Percentiles rank a stretch among this genome's conserved stretches.
phyloP scores from a whole-genome alignment of 805 yeast species.

The Ogataea zsoltii region DNA sequence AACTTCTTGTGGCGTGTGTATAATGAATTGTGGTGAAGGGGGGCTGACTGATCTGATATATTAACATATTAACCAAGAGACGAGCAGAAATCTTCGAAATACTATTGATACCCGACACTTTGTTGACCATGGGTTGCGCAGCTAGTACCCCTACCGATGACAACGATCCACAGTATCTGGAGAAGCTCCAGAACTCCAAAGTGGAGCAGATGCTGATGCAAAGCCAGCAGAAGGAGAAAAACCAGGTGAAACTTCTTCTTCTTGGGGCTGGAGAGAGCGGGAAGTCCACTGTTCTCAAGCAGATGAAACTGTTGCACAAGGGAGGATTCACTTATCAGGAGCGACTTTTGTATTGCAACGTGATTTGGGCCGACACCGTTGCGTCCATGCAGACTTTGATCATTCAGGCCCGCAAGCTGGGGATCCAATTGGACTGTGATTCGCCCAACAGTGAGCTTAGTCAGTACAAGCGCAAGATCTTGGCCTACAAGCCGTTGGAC shows the following conservation, averaged over 20 bases:
- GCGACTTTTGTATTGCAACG: slow-evolving; percentile 74
- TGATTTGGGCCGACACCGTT: slow-evolving; percentile 91
- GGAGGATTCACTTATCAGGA: slow-evolving; percentile 83
- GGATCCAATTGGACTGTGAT: slow-evolving; percentile 68
- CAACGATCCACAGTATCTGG: slow-evolving; percentile 53
- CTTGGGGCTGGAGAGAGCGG: slow-evolving; percentile 96
- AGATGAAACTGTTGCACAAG: slow-evolving; percentile 80
- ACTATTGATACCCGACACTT: not conserved
- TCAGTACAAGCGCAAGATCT: slow-evolving; percentile 47
- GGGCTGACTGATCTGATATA: not conserved
- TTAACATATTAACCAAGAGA: not conserved
- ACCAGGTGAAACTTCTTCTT: slow-evolving; percentile 69
- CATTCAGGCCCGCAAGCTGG: slow-evolving; percentile 69
- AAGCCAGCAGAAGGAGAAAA: slow-evolving; percentile 53
- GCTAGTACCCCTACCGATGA: slow-evolving; percentile 48
- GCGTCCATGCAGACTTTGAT: slow-evolving; percentile 79
- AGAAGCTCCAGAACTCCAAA: slow-evolving; percentile 38
- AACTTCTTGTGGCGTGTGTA: not conserved
- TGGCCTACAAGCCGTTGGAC: slow-evolving; percentile 58
- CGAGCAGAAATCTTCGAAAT: not conserved
- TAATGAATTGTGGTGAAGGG: not conserved
- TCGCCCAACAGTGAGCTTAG: slow-evolving; percentile 47
- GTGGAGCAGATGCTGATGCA: slow-evolving; percentile 60
- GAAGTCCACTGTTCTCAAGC: slow-evolving; percentile 89
- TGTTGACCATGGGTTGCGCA: slow-evolving; percentile 62